Percentiles rank a stretch among this genome's conserved stretches.
These are phyloP conservation scores for Bremia lactucae DNA, from an alignment of 352 stramenopile species.

Conservation along the genomic window DNA sequence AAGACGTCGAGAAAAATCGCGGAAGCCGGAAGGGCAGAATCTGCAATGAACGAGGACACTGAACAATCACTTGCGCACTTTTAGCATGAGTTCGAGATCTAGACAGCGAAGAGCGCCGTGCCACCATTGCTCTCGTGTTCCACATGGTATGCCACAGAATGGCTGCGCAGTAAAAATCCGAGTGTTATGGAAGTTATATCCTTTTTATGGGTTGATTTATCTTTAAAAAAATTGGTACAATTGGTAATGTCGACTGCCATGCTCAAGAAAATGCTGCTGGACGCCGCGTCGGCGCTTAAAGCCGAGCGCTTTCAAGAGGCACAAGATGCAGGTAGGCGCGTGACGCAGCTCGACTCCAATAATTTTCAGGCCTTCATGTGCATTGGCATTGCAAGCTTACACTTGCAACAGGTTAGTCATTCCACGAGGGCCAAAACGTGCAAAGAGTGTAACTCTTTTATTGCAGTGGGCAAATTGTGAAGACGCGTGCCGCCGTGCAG, in stretches of 20 bases:
- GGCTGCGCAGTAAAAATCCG: no score
- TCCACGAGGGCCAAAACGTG: no score
- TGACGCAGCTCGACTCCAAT: constrained; percentile 66
- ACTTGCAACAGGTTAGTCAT: constrained; percentile 46
- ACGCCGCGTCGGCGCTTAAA: constrained; percentile 57
- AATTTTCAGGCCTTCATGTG: constrained; percentile 82
- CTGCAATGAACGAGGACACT: constrained; percentile 4
- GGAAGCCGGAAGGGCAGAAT: not conserved
- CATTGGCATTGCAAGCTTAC: constrained; percentile 63
- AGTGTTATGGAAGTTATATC: not conserved
- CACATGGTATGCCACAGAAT: constrained; percentile 12
- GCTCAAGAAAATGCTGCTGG: constrained; percentile 70
- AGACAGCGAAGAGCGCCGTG: constrained; percentile 7
- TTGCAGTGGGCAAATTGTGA: constrained; percentile 59
- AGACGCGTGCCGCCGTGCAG: constrained; percentile 50
- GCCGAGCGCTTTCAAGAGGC: constrained; percentile 67
- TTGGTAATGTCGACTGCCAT: constrained; percentile 69
- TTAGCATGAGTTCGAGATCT: not conserved
- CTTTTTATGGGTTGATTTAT: not conserved
- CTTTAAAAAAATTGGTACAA: no score
- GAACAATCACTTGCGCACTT: not conserved
- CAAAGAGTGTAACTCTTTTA: no score
- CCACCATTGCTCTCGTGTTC: constrained; percentile 10
- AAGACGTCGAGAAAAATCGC: constrained; percentile 14
- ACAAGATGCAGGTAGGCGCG: constrained; percentile 45